Base-by-base conservation (phyloP, 257 asterid species). In the Penstemon barbatus region DNA sequence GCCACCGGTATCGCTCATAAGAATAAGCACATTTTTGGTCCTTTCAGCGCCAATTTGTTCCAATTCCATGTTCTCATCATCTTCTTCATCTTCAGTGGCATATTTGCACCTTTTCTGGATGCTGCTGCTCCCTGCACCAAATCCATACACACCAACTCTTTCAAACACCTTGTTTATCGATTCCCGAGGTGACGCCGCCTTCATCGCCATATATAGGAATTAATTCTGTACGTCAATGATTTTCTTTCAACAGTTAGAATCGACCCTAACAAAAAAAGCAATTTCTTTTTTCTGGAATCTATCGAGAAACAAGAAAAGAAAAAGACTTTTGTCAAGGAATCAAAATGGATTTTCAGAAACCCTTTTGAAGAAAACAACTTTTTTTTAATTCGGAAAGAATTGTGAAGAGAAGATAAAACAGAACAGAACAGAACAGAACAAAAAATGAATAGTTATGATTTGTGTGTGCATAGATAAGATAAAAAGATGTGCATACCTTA, bases 1-100 rank as follows among this genome's bases (percentile, higher is more conserved):
- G 6, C 98, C 98, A 39, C 98, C 98, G 1, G 98, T 93, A 64
- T 93, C 97, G 70, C 98, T 93, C 98, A 93, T 93, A 37, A 93
- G 84, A 74, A 93, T 90, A 36, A 93, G 80, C 18, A 93, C 98
- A 77, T 83, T 93, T 57, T 90, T 93, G 1, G 96, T 86, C 81
- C 97, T 90, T 74, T 92, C 98, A 6, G 97, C 95, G 2, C 96
- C 96, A 76, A 92, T 85, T 55, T 92, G 97, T 43, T 80, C 95
- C 95, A 90, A 65, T 63, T 92, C 98, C 95, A 88, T 76, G n/a
- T 61, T 87, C 9, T 70, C 86, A 9, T 77, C 90, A 49, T 85
- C 90, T 5, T 81, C 89, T 3, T 83, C 85, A 9, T 84, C 82
- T 51, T 86, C 87, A 5, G 62, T 18, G 3, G 82, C 87, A 63